Conservation (phyloP, 495 filamentous ascomycete species). For the Aspergillus coremiiformis region DNA sequence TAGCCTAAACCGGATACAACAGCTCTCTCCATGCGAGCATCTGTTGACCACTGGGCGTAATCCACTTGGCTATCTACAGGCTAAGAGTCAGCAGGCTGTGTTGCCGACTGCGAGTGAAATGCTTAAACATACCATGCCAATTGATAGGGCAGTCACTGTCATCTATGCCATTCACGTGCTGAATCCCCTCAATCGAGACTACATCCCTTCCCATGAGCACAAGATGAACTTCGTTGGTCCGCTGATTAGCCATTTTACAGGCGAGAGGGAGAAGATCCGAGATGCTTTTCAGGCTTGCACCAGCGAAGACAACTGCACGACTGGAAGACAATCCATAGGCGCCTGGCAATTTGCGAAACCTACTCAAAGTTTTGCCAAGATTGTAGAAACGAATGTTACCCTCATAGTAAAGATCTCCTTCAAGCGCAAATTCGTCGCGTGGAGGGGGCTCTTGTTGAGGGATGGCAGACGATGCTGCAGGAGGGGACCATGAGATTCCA, state of each 20-base stretch:
- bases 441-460: constrained; percentile 10
- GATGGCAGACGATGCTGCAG: constrained; percentile 3
- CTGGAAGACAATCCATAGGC: constrained; percentile 19
- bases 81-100: neutral
- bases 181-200: constrained; percentile 44
- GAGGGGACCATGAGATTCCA: neutral
- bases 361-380: constrained; percentile 43
- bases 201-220: constrained; percentile 48
- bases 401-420: constrained; percentile 39
- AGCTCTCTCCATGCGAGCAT: constrained; percentile 45
- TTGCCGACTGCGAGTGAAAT: neutral
- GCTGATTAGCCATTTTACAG: constrained; percentile 44
- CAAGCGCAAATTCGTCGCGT: constrained; percentile 17
- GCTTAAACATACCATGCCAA: constrained; percentile 43
- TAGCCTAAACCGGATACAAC: constrained; percentile 35
- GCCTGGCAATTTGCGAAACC: constrained; percentile 23
- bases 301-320: constrained; percentile 45
- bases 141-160: constrained; percentile 41
- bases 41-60: constrained; percentile 39
- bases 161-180: constrained; percentile 40
- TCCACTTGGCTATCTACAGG: constrained; percentile 43
- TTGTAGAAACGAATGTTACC: constrained; percentile 50
- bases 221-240: constrained; percentile 46
- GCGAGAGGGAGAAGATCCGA: constrained; percentile 48
- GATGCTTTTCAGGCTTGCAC: constrained; percentile 41